Percentiles rank a stretch among this genome's conserved stretches.
Evolutionary conservation across 495 filamentous ascomycete genomes (phyloP).

Genomic region (Daldinia grandis): DNA sequence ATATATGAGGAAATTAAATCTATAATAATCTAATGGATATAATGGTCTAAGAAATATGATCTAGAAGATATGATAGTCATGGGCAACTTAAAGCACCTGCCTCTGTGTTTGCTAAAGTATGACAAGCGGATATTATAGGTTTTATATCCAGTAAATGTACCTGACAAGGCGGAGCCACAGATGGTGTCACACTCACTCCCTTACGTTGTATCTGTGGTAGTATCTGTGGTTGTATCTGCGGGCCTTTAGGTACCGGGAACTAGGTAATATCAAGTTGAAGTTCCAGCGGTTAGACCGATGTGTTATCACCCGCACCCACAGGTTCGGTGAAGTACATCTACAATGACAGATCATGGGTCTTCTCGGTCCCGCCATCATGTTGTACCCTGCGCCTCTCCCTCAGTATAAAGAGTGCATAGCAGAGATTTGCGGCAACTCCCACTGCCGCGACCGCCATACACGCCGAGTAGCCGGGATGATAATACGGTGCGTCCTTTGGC

Average conservation of each 20-base stretch:
- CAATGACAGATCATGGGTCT: neutral
- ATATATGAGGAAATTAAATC: neutral
- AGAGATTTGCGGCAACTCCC: conserved; percentile 6
- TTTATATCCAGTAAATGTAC: conserved; percentile 3
- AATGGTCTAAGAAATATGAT: neutral
- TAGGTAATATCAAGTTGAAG: neutral
- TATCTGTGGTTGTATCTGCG: neutral
- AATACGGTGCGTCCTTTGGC: conserved; percentile 41
- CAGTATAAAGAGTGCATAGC: conserved; percentile 4
- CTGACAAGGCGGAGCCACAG: neutral
- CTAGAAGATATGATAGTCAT: neutral
- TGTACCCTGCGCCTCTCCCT: conserved; percentile 15
- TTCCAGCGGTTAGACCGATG: neutral
- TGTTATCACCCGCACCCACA: neutral
- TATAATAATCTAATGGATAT: neutral
- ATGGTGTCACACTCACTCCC: neutral
- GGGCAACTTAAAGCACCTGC: neutral
- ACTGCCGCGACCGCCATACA: conserved; percentile 42
- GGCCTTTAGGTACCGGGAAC: neutral
- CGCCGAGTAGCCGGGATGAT: conserved; percentile 34
- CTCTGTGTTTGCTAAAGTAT: neutral
- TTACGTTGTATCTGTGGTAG: neutral
- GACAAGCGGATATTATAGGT: neutral
- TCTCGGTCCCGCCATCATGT: neutral
- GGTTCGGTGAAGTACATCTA: conserved; percentile 1